Evolutionary conservation across 441 rosid genomes (phyloP).

Genomic region (Aleurites moluccanus): DNA sequence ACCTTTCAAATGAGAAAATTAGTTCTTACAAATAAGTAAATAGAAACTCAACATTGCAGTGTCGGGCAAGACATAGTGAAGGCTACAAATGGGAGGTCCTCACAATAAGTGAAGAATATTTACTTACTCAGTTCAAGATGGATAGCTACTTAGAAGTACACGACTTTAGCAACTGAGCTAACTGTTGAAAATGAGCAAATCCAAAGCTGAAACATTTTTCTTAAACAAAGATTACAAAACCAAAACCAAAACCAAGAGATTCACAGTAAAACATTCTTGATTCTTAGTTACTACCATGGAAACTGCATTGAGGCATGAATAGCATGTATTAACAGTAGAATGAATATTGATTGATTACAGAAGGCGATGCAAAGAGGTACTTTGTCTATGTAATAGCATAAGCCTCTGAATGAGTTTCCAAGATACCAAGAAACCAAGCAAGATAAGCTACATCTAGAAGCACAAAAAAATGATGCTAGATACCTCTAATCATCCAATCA

Average conservation of each 20-base stretch:
- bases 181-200: not conserved
- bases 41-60: not conserved
- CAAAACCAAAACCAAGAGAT: not conserved
- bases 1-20: not conserved
- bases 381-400: not conserved
- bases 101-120: not conserved
- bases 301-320: too few relatives aligned
- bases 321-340: not conserved
- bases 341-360: not conserved
- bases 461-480: not conserved
- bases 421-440: not conserved
- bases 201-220: not conserved
- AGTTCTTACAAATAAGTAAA: not conserved
- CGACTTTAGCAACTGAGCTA: not conserved
- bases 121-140: not conserved
- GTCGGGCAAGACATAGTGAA: not conserved
- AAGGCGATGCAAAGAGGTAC: not conserved
- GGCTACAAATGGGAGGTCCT: not conserved
- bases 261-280: not conserved
- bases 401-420: not conserved
- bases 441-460: not conserved
- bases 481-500: not conserved
- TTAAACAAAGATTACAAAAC: not conserved
- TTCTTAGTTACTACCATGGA: not conserved
- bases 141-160: not conserved